A percentile compares a stretch with the other conserved stretches of the same genome.
Evolutionary conservation across 2,329 filamentous ascomycete genomes (phyloP).

Genomic region (Aspergillus neotritici): DNA sequence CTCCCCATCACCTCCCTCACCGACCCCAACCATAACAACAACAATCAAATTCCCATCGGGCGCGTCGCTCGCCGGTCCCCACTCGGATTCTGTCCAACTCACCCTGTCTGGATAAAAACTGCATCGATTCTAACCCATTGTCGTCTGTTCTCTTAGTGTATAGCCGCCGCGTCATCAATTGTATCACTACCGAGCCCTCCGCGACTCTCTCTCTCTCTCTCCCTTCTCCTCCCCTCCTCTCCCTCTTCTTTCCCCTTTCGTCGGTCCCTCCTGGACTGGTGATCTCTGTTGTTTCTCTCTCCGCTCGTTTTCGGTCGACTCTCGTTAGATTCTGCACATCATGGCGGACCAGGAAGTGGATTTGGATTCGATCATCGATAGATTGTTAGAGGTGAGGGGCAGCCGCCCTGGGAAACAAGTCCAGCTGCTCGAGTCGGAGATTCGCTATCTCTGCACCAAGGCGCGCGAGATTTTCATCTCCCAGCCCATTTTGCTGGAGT

Average conservation of each 20-base stretch:
- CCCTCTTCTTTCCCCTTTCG: slow-evolving; percentile 16
- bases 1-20: background rate
- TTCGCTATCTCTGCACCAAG: slow-evolving; percentile 96
- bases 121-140: slow-evolving; percentile 11
- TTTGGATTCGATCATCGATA: slow-evolving; percentile 98
- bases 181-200: slow-evolving; percentile 24
- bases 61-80: background rate
- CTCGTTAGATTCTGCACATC: slow-evolving; percentile 38
- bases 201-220: slow-evolving; percentile 26
- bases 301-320: slow-evolving; percentile 21
- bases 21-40: background rate
- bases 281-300: slow-evolving; percentile 17
- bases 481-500: slow-evolving; percentile 93
- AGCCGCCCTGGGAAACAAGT: slow-evolving; percentile 98
- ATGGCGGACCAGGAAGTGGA: slow-evolving; percentile 87
- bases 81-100: slow-evolving; percentile 8
- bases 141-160: slow-evolving; percentile 21
- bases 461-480: slow-evolving; percentile 99
- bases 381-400: slow-evolving; percentile 93
- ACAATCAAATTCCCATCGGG: background rate
- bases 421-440: slow-evolving; percentile 91
- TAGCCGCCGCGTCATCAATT: slow-evolving; percentile 31
- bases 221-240: slow-evolving; percentile 10
- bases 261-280: slow-evolving; percentile 9
- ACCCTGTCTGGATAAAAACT: slow-evolving; percentile 4